phyloP scores from a whole-genome alignment of 768 basidiomycete genomes.

The Boletus subparvulus region DNA sequence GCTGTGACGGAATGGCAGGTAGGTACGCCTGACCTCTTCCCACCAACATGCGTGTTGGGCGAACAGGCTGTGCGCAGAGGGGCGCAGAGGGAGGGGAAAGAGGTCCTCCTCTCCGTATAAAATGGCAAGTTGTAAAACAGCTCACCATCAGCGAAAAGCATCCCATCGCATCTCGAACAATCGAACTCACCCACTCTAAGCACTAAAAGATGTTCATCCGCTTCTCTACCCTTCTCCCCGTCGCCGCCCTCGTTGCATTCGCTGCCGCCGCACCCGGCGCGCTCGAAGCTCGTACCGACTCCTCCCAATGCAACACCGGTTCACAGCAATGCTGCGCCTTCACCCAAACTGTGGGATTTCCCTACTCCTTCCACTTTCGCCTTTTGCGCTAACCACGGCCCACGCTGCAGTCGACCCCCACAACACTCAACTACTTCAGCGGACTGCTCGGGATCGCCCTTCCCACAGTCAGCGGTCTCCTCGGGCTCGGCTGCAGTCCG shows the following conservation, averaged over 20 bases:
- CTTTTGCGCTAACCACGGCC: no score
- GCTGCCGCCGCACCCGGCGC: background rate
- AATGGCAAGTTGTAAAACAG: no score
- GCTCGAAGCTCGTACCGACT: background rate
- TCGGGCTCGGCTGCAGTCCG: no score
- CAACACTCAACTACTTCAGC: no score
- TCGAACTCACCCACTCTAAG: background rate
- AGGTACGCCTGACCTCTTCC: background rate
- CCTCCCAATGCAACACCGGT: background rate
- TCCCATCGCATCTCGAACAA: background rate
- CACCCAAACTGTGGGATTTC: background rate
- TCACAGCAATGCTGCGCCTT: background rate
- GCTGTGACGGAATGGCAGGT: background rate
- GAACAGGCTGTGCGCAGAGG: background rate
- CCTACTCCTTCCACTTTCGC: no score
- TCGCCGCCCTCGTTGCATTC: constrained; percentile 11
- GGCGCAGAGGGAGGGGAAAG: background rate
- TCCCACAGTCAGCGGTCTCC: no score
- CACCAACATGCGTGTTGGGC: background rate
- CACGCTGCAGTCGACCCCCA: no score
- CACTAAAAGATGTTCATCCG: constrained; percentile 6
- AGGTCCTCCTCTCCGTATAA: background rate
- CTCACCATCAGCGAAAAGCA: no score
- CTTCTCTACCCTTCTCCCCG: constrained; percentile 5
- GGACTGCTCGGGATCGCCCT: no score